Evolutionary conservation across 805 yeast species (phyloP).

Genomic region (Tetrapisispora taiwanensis): DNA sequence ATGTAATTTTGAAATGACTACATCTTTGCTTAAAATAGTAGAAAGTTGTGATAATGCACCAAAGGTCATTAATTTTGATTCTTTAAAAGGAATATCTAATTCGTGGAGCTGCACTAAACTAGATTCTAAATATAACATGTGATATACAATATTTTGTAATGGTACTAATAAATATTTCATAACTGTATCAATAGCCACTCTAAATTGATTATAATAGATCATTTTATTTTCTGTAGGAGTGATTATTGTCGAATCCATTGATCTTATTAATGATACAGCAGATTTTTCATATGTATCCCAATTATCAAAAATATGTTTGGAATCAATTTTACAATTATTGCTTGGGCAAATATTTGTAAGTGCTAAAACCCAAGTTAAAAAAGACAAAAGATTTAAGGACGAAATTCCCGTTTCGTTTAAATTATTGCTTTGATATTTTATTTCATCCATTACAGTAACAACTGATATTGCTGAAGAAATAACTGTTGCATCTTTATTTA

Average conservation of each 20-base stretch:
- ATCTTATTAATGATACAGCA: conserved; percentile 39
- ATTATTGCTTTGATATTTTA: too few relatives aligned
- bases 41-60: conserved; percentile 35
- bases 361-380: conserved; percentile 42
- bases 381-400: conserved; percentile 33
- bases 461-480: conserved; percentile 4
- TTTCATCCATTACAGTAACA: conserved; percentile 20
- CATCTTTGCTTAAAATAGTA: conserved; percentile 30
- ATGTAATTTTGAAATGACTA: conserved; percentile 17
- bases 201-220: conserved; percentile 30
- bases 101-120: conserved; percentile 11
- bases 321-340: conserved; percentile 24
- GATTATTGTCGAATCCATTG: conserved; percentile 36
- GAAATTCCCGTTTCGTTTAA: conserved; percentile 30
- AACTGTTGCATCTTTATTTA: conserved; percentile 3
- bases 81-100: conserved; percentile 1
- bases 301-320: conserved; percentile 18
- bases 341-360: conserved; percentile 32
- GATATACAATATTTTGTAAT: conserved; percentile 35
- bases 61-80: conserved; percentile 19
- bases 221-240: conserved; percentile 11
- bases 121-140: conserved; percentile 30
- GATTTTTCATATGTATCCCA: conserved; percentile 37
- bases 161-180: conserved; percentile 39
- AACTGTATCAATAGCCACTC: conserved; percentile 22